These are phyloP conservation scores for Bathelium albidoporum DNA, from an alignment of 495 filamentous ascomycete species.

Conservation along the genomic window DNA sequence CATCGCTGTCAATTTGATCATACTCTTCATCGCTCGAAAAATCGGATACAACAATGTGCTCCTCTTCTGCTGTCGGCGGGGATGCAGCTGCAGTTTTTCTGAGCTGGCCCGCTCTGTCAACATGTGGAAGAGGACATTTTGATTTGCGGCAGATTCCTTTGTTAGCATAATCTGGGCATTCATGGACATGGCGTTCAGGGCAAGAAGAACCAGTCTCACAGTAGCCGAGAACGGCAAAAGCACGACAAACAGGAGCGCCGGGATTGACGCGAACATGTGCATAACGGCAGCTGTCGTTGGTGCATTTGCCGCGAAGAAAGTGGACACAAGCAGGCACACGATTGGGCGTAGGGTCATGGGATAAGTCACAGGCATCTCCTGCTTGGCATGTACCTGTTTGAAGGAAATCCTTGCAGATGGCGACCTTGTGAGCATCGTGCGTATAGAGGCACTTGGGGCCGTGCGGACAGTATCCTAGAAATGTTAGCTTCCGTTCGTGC, in stretches of 20 bases:
- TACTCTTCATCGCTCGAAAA: slow-evolving; percentile 78
- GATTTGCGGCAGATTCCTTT: slow-evolving; percentile 67
- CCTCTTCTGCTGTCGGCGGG: slow-evolving; percentile 40
- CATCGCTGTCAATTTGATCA: slow-evolving; percentile 64
- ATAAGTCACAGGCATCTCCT: slow-evolving; percentile 82
- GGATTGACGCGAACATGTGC: slow-evolving; percentile 75
- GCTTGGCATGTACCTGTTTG: slow-evolving; percentile 66
- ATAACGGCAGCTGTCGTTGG: slow-evolving; percentile 81
- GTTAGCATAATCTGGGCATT: slow-evolving; percentile 94
- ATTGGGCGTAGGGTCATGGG: slow-evolving; percentile 79
- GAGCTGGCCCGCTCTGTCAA: slow-evolving; percentile 70
- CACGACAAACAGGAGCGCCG: slow-evolving; percentile 68
- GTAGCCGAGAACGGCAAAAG: slow-evolving; percentile 80
- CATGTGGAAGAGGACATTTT: slow-evolving; percentile 69
- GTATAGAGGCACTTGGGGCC: slow-evolving; percentile 69
- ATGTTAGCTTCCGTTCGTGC: slow-evolving; percentile 16
- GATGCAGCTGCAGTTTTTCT: slow-evolving; percentile 48
- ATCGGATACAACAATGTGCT: slow-evolving; percentile 43
- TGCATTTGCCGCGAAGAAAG: slow-evolving; percentile 83
- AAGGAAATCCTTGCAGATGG: slow-evolving; percentile 82
- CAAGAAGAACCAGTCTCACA: slow-evolving; percentile 77
- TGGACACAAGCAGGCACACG: slow-evolving; percentile 81
- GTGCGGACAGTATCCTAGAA: slow-evolving; percentile 67
- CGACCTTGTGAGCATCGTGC: slow-evolving; percentile 81
- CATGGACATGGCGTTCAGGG: slow-evolving; percentile 71